phyloP scores from a whole-genome alignment of 768 basidiomycete species.

The Dioszegia aurantiaca region DNA sequence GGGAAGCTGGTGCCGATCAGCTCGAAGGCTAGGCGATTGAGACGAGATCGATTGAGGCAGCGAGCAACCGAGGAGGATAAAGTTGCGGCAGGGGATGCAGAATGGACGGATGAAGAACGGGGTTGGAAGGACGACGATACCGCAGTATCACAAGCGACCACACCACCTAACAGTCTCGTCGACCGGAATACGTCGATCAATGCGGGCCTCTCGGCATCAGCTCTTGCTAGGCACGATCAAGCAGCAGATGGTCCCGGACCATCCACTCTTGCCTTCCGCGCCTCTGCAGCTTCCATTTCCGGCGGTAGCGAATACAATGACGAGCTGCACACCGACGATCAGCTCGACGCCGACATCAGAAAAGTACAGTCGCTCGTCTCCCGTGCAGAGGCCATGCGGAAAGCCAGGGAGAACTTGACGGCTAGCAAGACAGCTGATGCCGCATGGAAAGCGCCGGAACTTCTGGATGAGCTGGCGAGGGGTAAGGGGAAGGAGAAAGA shows the following conservation, averaged over 20 bases:
- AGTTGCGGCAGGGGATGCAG: background rate
- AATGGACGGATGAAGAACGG: too few species aligned
- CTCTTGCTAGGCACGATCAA: background rate
- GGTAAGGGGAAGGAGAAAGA: background rate
- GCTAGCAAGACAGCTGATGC: background rate
- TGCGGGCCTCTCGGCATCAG: too few species aligned
- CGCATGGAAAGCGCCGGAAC: slow-evolving; percentile 8
- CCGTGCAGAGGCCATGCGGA: too few species aligned
- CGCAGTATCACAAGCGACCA: too few species aligned
- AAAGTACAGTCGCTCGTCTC: too few species aligned
- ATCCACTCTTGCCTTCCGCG: background rate
- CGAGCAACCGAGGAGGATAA: background rate
- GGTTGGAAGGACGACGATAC: too few species aligned
- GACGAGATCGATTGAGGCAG: background rate
- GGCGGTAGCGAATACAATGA: background rate
- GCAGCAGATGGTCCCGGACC: slow-evolving; percentile 1
- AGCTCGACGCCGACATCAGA: too few species aligned
- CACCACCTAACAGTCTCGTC: too few species aligned
- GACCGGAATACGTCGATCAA: too few species aligned
- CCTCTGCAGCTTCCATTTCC: background rate
- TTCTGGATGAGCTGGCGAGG: background rate
- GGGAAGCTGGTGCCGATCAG: background rate
- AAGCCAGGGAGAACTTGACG: background rate
- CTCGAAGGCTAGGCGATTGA: background rate
- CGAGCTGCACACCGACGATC: too few species aligned